Conservation (phyloP, 164 flowering plant species). For the Umbilicus rupestris region DNA sequence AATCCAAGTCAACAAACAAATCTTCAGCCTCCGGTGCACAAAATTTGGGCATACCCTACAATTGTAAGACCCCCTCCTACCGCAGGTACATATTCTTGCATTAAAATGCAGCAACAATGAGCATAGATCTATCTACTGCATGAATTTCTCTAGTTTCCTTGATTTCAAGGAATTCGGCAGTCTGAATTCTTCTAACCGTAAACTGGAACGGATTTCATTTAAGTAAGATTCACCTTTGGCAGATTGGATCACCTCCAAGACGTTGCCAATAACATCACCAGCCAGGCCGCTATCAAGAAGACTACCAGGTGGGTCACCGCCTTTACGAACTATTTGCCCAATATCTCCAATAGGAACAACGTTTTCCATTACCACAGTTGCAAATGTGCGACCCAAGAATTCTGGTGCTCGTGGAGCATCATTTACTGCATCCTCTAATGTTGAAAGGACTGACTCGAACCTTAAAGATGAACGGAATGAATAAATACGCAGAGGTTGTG, state of each 20-base stretch:
- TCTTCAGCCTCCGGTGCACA: too few species aligned
- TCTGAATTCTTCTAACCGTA: conserved; percentile 52
- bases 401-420: conserved; percentile 85
- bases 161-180: conserved; percentile 41
- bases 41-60: too few species aligned
- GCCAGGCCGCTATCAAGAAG: conserved; percentile 56
- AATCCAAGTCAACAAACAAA: too few species aligned
- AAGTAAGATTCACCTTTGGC: conserved; percentile 56
- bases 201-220: conserved; percentile 35
- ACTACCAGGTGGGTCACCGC: conserved; percentile 75
- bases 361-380: conserved; percentile 38
- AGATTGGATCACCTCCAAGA: conserved; percentile 40
- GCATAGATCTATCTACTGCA: conserved; percentile 30
- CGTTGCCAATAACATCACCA: conserved; percentile 59
- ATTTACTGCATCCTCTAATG: conserved; percentile 63
- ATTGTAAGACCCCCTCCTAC: too few species aligned
- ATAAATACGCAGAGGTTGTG: background rate
- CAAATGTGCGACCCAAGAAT: conserved; percentile 62
- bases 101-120: background rate
- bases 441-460: conserved; percentile 50
- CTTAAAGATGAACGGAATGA: conserved; percentile 16
- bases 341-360: conserved; percentile 44
- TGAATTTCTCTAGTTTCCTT: conserved; percentile 52
- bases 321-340: conserved; percentile 40
- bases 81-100: too few species aligned